phyloP scores from a whole-genome alignment of 305 asterid genomes.

The Ilex paraguariensis region DNA sequence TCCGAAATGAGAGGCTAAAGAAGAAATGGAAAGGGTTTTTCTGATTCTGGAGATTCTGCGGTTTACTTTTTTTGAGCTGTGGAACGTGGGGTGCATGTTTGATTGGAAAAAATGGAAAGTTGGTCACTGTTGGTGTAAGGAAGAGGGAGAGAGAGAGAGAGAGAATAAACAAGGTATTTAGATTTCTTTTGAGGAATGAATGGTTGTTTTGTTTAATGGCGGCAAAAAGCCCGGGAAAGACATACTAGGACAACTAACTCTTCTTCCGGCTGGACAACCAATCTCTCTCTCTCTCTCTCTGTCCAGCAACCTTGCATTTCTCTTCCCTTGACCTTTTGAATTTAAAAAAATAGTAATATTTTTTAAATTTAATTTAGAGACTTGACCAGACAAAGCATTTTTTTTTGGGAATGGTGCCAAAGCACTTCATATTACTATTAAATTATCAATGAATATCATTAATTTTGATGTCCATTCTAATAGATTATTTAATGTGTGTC shows the following conservation, averaged over 20 bases:
- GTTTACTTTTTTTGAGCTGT: neutral
- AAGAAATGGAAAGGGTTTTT: constrained; percentile 15
- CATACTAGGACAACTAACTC: constrained; percentile 25
- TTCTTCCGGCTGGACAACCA: too few species aligned
- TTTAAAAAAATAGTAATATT: too few species aligned
- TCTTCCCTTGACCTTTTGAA: too few species aligned
- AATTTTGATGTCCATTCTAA: too few species aligned
- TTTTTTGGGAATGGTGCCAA: too few species aligned
- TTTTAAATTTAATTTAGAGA: too few species aligned
- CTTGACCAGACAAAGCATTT: too few species aligned
- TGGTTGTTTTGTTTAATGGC: constrained; percentile 22
- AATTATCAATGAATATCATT: too few species aligned
- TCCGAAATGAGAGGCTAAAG: constrained; percentile 5
- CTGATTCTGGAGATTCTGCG: constrained; percentile 1
- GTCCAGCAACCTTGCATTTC: too few species aligned
- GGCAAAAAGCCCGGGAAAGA: constrained; percentile 30
- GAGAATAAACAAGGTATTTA: neutral
- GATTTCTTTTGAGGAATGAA: constrained; percentile 4
- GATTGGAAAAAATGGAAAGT: neutral
- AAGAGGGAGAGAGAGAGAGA: neutral
- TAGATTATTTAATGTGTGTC: too few species aligned
- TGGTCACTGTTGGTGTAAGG: neutral
- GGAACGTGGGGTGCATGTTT: constrained; percentile 40
- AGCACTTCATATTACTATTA: too few species aligned
- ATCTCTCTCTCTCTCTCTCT: too few species aligned